phyloP scores from a whole-genome alignment of 2,329 filamentous ascomycete species.

The Cercospora berteroae region DNA sequence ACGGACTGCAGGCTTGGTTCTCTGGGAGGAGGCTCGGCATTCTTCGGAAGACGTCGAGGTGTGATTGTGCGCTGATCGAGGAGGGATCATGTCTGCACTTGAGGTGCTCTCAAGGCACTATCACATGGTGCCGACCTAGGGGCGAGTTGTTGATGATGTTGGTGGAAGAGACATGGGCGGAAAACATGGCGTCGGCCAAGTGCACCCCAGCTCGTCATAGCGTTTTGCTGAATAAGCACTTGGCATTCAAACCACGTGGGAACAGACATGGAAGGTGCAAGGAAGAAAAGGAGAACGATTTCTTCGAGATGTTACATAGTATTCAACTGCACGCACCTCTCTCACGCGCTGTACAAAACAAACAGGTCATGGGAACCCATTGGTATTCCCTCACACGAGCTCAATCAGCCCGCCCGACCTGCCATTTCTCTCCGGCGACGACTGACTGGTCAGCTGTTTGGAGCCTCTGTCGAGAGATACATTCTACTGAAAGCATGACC shows the following conservation, averaged over 20 bases:
- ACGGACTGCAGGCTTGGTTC: not conserved
- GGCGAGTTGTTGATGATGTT: not conserved
- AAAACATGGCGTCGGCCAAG: too few species aligned
- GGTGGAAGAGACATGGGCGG: too few species aligned
- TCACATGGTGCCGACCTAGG: not conserved
- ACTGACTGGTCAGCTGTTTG: too few species aligned
- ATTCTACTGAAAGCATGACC: not conserved
- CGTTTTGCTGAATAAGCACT: not conserved
- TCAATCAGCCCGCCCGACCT: too few species aligned
- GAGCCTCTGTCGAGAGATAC: too few species aligned
- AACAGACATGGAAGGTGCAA: not conserved
- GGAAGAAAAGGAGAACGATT: not conserved
- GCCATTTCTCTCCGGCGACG: too few species aligned
- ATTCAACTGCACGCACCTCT: not conserved
- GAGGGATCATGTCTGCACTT: not conserved
- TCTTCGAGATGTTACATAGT: not conserved
- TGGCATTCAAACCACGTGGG: not conserved
- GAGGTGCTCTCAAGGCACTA: too few species aligned
- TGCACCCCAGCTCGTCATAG: not conserved
- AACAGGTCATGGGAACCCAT: too few species aligned
- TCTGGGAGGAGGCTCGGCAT: not conserved
- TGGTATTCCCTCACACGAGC: too few species aligned
- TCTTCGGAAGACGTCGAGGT: not conserved
- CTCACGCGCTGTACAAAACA: not conserved
- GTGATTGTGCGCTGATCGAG: not conserved